Conservation (phyloP, 345 rosid species). For the Capsella bursapastoris region DNA sequence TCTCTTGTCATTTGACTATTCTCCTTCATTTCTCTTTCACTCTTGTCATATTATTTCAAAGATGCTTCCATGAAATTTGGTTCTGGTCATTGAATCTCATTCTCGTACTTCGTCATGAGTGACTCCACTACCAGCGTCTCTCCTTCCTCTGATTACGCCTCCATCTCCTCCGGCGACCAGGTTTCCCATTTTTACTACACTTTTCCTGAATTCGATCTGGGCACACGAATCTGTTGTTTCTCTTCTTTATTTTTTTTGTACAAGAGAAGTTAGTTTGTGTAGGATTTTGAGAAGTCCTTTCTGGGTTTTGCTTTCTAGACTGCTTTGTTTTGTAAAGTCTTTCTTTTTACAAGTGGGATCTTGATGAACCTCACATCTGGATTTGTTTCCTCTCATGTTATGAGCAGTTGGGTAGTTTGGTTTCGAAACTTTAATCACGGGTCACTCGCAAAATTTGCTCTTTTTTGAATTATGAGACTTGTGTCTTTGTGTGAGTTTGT, state of each 20-base stretch:
- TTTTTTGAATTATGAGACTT: background rate
- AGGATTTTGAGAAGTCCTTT: background rate
- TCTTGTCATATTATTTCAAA: conserved; percentile 23
- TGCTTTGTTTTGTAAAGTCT: conserved; percentile 26
- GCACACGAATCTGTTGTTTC: background rate
- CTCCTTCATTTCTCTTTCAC: conserved; percentile 24
- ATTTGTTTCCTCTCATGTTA: conserved; percentile 18
- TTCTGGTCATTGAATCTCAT: conserved; percentile 30
- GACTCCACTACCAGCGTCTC: conserved; percentile 69
- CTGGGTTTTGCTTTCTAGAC: conserved; percentile 29
- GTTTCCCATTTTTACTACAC: conserved; percentile 40
- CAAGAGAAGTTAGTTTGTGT: conserved; percentile 8
- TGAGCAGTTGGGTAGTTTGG: background rate
- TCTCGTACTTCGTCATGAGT: conserved; percentile 55
- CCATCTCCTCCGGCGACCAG: conserved; percentile 70
- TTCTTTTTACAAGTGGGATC: conserved; percentile 28
- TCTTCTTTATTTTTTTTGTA: background rate
- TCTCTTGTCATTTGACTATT: conserved; percentile 35
- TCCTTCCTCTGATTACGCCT: conserved; percentile 61
- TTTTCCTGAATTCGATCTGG: conserved; percentile 11
- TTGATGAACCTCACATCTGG: conserved; percentile 5
- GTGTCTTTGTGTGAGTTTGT: conserved; percentile 8
- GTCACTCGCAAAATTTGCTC: background rate
- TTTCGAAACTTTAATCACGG: conserved; percentile 21
- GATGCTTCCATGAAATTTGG: conserved; percentile 41